Evolutionary conservation across 1,284 basidiomycete species (phyloP), one percentile per base, ranked within the genome.

Genomic region (Moesziomyces globuligerus): DNA sequence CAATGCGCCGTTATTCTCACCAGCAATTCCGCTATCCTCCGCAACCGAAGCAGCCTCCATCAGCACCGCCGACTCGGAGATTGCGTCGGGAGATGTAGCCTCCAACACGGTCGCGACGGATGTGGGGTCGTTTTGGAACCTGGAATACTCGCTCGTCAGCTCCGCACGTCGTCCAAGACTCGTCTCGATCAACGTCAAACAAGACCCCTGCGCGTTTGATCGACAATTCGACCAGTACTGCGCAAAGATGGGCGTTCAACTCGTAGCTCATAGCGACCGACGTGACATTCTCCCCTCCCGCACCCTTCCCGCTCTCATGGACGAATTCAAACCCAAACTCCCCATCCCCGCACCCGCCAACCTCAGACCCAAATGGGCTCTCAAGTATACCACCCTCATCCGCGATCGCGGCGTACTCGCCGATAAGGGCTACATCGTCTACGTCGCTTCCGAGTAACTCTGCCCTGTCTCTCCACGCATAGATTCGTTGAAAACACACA

Each of bases 371-470:
- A 66, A 64, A 20, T 78, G 76, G 76, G 73, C 66, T 1, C 43
- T 78, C 44, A 75, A 79, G 54, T 77, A 77, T 45, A 73, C 75
- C 1, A 72, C 74, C 4, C 29, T 79, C 20, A 79, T 79, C 38
- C 64, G 74, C 17, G 74, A 76, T 29, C 49, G 76, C 17, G 76
- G 76, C 3, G 68, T 79, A 6, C 38, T 79, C 17, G 76, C 75
- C 6, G 76, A 79, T 36, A 75, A 75, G 44, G 74, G 76, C 0
- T 69, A 69, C 38, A 56, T 69, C 23, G 66, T 69, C 6, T 64
- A 29, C 37, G 55, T 64, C 7, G 18, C 41, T 5, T 49, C 58
- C 25, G 58, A 50, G 4, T 61, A 48, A 24, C 29, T 3, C 6
- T 5, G 10, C 26, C 26, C 26, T 28, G 26, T 28, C 26, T 28